Percentiles rank a stretch among this genome's conserved stretches.
Evolutionary conservation across 257 asterid species (phyloP).

Genomic region (Avicennia marina): DNA sequence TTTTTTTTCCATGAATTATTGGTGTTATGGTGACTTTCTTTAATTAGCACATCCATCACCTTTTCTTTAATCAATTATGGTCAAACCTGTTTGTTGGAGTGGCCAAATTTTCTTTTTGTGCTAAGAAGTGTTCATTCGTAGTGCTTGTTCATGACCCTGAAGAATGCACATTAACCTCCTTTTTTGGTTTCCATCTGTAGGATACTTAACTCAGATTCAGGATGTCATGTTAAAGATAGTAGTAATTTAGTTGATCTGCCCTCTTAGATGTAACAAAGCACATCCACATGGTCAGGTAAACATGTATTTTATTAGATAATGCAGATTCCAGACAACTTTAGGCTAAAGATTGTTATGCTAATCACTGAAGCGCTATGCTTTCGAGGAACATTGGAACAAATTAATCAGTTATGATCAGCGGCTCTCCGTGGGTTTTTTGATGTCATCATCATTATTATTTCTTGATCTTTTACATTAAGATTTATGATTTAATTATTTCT

Average conservation of each 20-base stretch:
- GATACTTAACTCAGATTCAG: neutral
- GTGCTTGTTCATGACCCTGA: constrained; percentile 5
- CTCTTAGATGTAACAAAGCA: too few relatives aligned
- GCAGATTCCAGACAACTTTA: neutral
- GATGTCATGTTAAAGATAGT: too few relatives aligned
- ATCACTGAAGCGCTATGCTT: neutral
- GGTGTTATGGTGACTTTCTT: neutral
- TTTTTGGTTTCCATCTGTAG: neutral
- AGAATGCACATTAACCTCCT: neutral
- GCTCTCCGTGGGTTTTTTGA: neutral
- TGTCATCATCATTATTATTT: too few relatives aligned
- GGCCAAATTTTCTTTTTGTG: neutral
- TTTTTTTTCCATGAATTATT: neutral
- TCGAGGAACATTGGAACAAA: neutral
- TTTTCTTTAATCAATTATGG: too few relatives aligned
- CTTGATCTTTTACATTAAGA: too few relatives aligned
- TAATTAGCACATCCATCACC: neutral
- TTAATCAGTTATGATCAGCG: neutral
- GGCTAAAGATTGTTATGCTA: neutral
- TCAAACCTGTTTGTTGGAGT: too few relatives aligned
- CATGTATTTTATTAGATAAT: neutral
- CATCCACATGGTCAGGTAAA: neutral
- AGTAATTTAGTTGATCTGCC: too few relatives aligned
- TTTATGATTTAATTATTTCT: too few relatives aligned
- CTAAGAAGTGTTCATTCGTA: neutral